Percentiles rank a stretch among this genome's conserved stretches.
Evolutionary conservation across 495 filamentous ascomycete species (phyloP).

Genomic region (Talaromyces adpressus): DNA sequence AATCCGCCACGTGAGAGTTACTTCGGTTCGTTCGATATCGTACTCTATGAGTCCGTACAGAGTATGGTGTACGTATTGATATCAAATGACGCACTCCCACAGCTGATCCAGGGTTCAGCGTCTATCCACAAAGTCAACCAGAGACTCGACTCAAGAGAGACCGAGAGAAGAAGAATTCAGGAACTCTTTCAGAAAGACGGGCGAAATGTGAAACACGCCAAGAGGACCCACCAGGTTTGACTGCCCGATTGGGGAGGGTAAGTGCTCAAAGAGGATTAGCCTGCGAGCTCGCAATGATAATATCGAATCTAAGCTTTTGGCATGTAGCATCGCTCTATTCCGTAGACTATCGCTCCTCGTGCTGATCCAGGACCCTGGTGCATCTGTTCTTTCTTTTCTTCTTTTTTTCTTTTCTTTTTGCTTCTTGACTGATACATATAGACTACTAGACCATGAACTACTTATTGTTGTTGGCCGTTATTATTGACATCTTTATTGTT

Average conservation of each 20-base stretch:
- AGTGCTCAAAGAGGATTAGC: neutral
- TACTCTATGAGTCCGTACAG: neutral
- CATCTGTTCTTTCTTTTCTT: neutral
- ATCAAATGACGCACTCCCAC: neutral
- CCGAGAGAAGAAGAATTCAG: neutral
- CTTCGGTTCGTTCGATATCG: neutral
- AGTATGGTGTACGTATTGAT: neutral
- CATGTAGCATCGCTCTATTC: neutral
- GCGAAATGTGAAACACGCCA: neutral
- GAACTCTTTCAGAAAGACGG: too few relatives aligned
- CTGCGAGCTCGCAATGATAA: too few relatives aligned
- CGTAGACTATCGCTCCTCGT: neutral
- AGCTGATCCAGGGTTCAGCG: neutral
- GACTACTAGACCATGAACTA: too few relatives aligned
- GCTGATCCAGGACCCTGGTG: neutral
- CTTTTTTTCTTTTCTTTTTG: neutral
- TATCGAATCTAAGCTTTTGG: neutral
- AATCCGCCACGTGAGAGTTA: neutral
- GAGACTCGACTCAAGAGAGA: neutral
- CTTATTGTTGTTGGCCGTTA: too few relatives aligned
- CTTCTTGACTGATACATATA: neutral
- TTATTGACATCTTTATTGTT: too few relatives aligned
- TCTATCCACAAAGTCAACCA: neutral
- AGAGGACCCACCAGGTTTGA: neutral
- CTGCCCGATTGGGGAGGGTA: neutral